Conservation (phyloP, 331 rosid genomes). For the Dryas integrifolia region DNA sequence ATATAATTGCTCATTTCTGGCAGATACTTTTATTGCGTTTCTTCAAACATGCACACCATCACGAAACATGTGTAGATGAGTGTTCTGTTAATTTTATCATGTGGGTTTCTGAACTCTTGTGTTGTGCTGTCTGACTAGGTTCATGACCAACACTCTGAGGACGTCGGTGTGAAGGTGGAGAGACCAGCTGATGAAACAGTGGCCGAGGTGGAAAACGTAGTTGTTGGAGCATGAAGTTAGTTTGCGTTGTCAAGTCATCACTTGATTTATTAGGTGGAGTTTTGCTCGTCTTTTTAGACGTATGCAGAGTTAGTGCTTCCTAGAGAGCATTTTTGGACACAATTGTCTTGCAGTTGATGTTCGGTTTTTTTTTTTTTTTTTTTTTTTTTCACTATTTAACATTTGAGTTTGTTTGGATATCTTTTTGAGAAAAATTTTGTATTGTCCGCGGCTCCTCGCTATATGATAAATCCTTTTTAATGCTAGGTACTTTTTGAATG, state of each 20-base stretch:
- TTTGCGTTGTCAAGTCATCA: not conserved
- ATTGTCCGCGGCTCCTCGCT: not conserved
- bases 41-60: not conserved
- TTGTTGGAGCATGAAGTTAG: slow-evolving; percentile 56
- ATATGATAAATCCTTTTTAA: not conserved
- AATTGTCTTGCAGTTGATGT: not conserved
- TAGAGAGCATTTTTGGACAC: not conserved
- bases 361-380: not conserved
- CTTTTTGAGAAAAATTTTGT: not conserved
- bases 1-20: too few species aligned
- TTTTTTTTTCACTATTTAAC: too few species aligned
- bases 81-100: not conserved
- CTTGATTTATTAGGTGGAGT: not conserved
- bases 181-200: slow-evolving; percentile 58
- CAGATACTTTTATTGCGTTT: not conserved
- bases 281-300: not conserved
- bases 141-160: slow-evolving; percentile 57
- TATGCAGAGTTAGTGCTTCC: slow-evolving; percentile 5
- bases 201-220: slow-evolving; percentile 30
- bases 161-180: slow-evolving; percentile 66
- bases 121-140: slow-evolving; percentile 38
- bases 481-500: not conserved
- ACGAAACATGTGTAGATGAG: not conserved
- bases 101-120: not conserved
- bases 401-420: too few species aligned